Evolutionary conservation across 176 grass and related monocot species (phyloP), one percentile per base, ranked within the genome.

Genomic region (Bothriochloa decipiens): DNA sequence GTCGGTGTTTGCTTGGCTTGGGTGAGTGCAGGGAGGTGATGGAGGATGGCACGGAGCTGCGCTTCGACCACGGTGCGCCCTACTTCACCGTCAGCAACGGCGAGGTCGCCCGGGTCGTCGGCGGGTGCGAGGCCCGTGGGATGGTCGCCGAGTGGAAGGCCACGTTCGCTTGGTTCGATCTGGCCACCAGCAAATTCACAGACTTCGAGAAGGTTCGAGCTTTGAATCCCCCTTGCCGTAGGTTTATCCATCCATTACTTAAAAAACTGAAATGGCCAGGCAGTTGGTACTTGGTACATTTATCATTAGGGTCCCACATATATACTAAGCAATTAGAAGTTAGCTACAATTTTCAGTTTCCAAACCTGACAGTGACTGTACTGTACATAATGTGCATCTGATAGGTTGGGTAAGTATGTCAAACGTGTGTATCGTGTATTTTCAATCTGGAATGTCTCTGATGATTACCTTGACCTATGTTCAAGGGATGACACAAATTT

Each of bases 61-160:
- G 68, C 15, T 98, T 98, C 84, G 96, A 98, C 77, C 96, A 98
- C 14, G 96, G 92, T 3, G 91, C 92, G n/a, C 93, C 96, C 4
- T 95, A 89, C 65, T 98, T 98, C 66, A 90, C 91, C n/a, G 79
- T 91, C 28, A 83, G 28, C 69, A 86, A 93, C 79, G 77, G 76
- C 26, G 93, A 98, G 82, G 96, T 98, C 10, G 83, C 83, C 14
- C 78, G 88, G 3, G 52, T 95, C 80, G 87, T 95, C 1, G 73
- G 69, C 23, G 89, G 87, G 22, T 98, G 96, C 91, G 89, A 93
- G 88, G 74, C 85, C 55, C 92, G 78, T 9, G 89, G 93, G 14
- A 64, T 98, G 53, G 87, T 98, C 37, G 87, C 92, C 11, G 92
- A 93, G 61, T 95, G 96, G 96, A 92, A 90, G 85, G 89, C 85